Evolutionary conservation across 257 asterid genomes (phyloP), one percentile per base, ranked within the genome.

Genomic region (Galeopsis tetrahit): DNA sequence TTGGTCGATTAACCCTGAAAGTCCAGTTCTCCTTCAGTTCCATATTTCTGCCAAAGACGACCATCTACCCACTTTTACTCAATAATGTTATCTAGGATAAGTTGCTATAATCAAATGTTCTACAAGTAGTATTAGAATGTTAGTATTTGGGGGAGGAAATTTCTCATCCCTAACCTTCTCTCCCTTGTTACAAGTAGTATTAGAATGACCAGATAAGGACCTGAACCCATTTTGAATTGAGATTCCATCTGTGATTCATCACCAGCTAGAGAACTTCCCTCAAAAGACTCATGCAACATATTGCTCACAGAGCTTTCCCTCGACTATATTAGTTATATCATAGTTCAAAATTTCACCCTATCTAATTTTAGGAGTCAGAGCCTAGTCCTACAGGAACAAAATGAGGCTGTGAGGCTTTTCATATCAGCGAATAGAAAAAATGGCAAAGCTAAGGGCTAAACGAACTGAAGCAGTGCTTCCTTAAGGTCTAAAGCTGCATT

Each of bases 391-490:
- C 49, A 34, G 52, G 49, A n/a, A 10, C 6, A 52, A 52, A 36
- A 14, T 42, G 60, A 43, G 34, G 48, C 15, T 65, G 14, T 66
- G 28, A 11, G n/a, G 60, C 58, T 3, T 10, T 44, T 66, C 40
- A 40, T 56, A 32, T 65, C 69, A 38, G 58, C 49, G 13, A 21
- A 32, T 52, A 36, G 55, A 48, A 66, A n/a, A 64, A 33, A 28
- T 52, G 17, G n/a, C 31, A 31, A 28, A 39, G 21, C 33, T 4
- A 2, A 11, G 46, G 68, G 69, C 63, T 66, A 58, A 55, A 74
- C 49, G 44, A 63, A 73, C 28, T 21, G 28, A 21, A 21, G 28
- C 28, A 21, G 28, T 21, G 28, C 28, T 21, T 21, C 28, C 28
- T 21, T 21, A 21, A 21, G 28, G 28, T 21, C 28, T 21, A 21